phyloP scores from a whole-genome alignment of 805 yeast species.

The Candida sphagnicola region DNA sequence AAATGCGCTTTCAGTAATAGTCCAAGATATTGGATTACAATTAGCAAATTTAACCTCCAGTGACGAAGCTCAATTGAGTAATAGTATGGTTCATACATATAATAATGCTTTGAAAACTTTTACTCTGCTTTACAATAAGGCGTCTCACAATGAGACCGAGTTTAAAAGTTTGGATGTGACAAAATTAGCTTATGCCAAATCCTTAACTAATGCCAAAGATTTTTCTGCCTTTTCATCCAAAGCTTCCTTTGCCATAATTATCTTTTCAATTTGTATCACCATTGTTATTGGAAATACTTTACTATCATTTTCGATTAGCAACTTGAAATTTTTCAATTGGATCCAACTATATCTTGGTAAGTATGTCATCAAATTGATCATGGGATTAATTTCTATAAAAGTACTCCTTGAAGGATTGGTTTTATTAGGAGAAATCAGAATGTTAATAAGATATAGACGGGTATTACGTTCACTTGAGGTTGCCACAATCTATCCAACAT shows the following conservation, averaged over 20 bases:
- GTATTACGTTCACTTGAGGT: neutral
- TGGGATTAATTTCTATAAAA: neutral
- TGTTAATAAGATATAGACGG: neutral
- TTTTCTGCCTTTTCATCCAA: constrained; percentile 5
- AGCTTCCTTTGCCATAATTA: constrained; percentile 10
- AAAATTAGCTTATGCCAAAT: constrained; percentile 9
- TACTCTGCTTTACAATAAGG: constrained; percentile 11
- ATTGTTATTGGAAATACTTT: constrained; percentile 2
- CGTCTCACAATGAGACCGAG: constrained; percentile 8
- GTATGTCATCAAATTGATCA: neutral
- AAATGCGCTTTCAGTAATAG: constrained; percentile 44
- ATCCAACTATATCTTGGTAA: constrained; percentile 2
- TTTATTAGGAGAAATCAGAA: neutral
- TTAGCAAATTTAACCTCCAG: constrained; percentile 37
- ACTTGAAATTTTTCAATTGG: neutral
- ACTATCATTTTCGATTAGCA: neutral
- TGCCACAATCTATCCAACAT: neutral
- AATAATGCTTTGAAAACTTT: constrained; percentile 17
- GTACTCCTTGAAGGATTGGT: neutral
- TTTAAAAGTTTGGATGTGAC: constrained; percentile 10
- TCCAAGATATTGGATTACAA: constrained; percentile 49
- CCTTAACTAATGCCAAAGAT: constrained; percentile 9
- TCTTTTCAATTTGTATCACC: constrained; percentile 7
- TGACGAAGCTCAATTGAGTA: constrained; percentile 37
- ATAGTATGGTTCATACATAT: constrained; percentile 38